These are phyloP conservation scores for Malus fusca DNA, from an alignment of 306 rosid species.

Conservation along the genomic window DNA sequence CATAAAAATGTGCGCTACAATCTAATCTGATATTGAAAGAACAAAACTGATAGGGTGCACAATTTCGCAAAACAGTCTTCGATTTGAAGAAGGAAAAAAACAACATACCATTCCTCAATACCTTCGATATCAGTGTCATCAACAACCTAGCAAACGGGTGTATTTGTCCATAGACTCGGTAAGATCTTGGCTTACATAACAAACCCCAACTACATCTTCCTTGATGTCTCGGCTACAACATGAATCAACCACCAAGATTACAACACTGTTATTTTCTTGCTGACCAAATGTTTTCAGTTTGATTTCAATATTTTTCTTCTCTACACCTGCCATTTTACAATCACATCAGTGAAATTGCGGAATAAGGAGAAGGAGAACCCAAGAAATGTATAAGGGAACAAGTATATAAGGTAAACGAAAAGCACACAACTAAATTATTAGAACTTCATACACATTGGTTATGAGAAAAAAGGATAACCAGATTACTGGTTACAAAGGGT, in stretches of 20 bases:
- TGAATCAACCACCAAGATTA: slow-evolving; percentile 31
- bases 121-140: slow-evolving; percentile 33
- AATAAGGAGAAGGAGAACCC: neutral
- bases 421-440: neutral
- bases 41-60: neutral
- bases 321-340: slow-evolving; percentile 22
- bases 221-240: slow-evolving; percentile 37
- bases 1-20: neutral
- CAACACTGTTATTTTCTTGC: slow-evolving; percentile 19
- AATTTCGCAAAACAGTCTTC: neutral
- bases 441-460: neutral
- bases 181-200: slow-evolving; percentile 36
- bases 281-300: slow-evolving; percentile 30
- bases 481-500: neutral
- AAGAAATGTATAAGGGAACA: neutral
- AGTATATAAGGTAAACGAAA: neutral
- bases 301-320: slow-evolving; percentile 32
- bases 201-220: slow-evolving; percentile 32
- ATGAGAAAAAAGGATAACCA: neutral
- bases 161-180: slow-evolving; percentile 28
- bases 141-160: slow-evolving; percentile 34
- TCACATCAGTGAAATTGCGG: neutral
- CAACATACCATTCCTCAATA: slow-evolving; percentile 32
- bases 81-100: neutral
- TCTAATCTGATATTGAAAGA: neutral